Conservation (phyloP, 2,329 filamentous ascomycete species). For the Scedosporium apiospermum region DNA sequence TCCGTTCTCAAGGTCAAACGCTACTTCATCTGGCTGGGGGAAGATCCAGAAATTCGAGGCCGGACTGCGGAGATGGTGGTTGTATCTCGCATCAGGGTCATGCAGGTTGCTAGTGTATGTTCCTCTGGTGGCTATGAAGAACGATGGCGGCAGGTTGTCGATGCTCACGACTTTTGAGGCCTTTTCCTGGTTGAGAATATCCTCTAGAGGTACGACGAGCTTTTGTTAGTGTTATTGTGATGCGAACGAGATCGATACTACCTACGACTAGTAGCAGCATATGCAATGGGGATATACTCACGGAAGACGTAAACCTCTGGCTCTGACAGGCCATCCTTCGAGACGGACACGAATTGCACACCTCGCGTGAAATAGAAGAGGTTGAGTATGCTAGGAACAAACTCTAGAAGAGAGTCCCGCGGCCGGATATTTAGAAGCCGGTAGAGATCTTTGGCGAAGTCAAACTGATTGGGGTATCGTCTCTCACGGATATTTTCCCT, state of each 20-base stretch:
- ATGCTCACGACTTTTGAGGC: background rate
- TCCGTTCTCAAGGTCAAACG: background rate
- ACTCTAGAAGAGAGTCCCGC: slow-evolving; percentile 12
- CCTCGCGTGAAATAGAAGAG: slow-evolving; percentile 7
- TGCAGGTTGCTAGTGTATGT: slow-evolving; percentile 1
- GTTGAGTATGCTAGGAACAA: slow-evolving; percentile 9
- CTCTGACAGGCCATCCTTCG: slow-evolving; percentile 6
- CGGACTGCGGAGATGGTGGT: slow-evolving; percentile 6
- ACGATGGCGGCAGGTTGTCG: background rate
- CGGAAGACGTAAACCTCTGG: slow-evolving; percentile 10
- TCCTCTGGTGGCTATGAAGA: background rate
- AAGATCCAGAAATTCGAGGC: background rate
- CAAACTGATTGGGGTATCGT: slow-evolving; percentile 10
- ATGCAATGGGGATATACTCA: background rate
- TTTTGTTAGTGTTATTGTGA: no score
- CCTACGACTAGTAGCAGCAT: no score
- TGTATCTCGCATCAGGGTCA: slow-evolving; percentile 13
- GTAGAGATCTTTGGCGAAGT: slow-evolving; percentile 10
- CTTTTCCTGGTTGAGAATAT: background rate
- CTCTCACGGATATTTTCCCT: slow-evolving; percentile 9
- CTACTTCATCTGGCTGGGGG: background rate
- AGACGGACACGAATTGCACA: slow-evolving; percentile 11
- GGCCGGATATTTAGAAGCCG: background rate
- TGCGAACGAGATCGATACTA: no score
- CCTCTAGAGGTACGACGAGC: background rate